phyloP scores from a whole-genome alignment of 306 rosid species.

The Senna siamea region DNA sequence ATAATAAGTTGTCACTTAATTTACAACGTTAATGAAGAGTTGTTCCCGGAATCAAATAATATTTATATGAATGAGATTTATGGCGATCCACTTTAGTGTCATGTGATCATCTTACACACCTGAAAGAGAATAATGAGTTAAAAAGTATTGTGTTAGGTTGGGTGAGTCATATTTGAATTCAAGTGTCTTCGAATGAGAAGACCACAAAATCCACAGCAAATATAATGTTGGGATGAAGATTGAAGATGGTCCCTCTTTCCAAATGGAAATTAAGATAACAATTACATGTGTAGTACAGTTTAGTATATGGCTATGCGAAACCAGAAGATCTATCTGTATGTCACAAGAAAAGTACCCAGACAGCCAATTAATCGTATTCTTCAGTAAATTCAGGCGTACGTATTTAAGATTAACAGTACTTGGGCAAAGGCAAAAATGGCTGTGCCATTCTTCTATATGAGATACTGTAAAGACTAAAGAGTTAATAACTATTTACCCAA shows the following conservation, averaged over 20 bases:
- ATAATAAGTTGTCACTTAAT: conserved; percentile 7
- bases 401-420: too few species aligned
- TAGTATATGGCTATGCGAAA: not conserved
- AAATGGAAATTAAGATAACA: not conserved
- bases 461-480: too few species aligned
- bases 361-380: too few species aligned
- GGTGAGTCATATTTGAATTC: conserved; percentile 38
- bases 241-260: not conserved
- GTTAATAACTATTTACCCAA: too few species aligned
- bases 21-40: conserved; percentile 13
- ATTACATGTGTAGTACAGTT: not conserved
- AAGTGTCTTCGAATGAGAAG: conserved; percentile 38
- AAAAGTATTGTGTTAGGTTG: conserved; percentile 18
- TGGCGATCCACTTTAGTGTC: conserved; percentile 30
- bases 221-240: not conserved
- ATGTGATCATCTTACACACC: conserved; percentile 18
- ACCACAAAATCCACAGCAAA: conserved; percentile 20
- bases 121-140: conserved; percentile 13
- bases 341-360: too few species aligned
- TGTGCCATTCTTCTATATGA: too few species aligned
- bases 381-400: too few species aligned
- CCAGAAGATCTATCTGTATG: not conserved
- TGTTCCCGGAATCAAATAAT: conserved; percentile 4
- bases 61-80: conserved; percentile 1
- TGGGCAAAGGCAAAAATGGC: too few species aligned